Percentiles rank a stretch among this genome's conserved stretches.
Conservation (phyloP, 192 early-diverging fungal genomes). For the Fimicolochytrium jonesii region DNA sequence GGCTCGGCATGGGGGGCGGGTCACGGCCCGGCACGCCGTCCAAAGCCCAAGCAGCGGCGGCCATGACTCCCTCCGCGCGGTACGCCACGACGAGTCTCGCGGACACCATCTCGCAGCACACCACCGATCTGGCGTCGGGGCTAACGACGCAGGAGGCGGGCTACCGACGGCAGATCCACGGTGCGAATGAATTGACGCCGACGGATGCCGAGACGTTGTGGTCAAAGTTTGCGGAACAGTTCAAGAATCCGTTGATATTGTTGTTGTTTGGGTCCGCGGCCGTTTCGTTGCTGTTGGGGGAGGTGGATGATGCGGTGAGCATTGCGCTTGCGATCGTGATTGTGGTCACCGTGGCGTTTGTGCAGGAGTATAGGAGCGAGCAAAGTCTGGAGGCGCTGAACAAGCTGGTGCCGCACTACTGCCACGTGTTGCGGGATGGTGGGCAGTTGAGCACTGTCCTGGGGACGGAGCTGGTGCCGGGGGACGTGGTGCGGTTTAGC, state of each 20-base stretch:
- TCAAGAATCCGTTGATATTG: slow-evolving; percentile 81
- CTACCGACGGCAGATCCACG: slow-evolving; percentile 35
- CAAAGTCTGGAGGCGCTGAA: slow-evolving; percentile 81
- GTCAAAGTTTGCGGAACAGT: slow-evolving; percentile 77
- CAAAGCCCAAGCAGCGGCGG: not conserved
- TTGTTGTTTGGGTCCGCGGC: slow-evolving; percentile 69
- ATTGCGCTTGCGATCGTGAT: slow-evolving; percentile 76
- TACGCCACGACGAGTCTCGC: slow-evolving; percentile 13
- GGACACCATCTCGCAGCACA: not conserved
- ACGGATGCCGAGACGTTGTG: slow-evolving; percentile 63
- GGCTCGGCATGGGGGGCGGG: too few relatives aligned
- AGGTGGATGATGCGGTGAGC: slow-evolving; percentile 78
- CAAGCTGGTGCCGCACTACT: slow-evolving; percentile 80
- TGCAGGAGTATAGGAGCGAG: slow-evolving; percentile 83
- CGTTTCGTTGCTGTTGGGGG: slow-evolving; percentile 69
- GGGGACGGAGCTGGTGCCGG: slow-evolving; percentile 84
- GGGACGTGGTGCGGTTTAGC: slow-evolving; percentile 82
- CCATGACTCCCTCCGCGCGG: slow-evolving; percentile 14
- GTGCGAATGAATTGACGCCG: slow-evolving; percentile 64
- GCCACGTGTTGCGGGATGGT: slow-evolving; percentile 75
- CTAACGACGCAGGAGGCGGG: slow-evolving; percentile 13
- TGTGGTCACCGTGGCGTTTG: slow-evolving; percentile 78
- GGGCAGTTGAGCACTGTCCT: slow-evolving; percentile 53
- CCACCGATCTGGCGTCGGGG: slow-evolving; percentile 6
- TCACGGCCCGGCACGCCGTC: too few relatives aligned